Conservation (phyloP, 129 eudicot species). For the Dittrichia graveolens region DNA sequence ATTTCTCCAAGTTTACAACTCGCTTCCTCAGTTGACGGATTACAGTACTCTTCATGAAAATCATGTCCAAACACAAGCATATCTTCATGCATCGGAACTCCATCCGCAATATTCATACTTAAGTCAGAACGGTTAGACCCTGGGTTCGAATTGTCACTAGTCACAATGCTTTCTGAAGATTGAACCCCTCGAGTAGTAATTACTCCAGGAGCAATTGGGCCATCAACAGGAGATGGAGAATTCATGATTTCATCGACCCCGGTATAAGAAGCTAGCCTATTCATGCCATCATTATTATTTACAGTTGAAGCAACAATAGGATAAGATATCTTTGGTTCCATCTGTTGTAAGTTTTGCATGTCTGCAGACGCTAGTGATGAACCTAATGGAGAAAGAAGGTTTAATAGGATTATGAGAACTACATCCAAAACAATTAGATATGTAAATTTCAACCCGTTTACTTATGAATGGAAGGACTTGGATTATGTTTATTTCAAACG, state of each 20-base stretch:
- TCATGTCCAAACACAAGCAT: conserved; percentile 51
- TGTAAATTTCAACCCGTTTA: neutral
- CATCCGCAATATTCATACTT: conserved; percentile 63
- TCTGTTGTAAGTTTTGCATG: conserved; percentile 19
- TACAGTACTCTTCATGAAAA: conserved; percentile 59
- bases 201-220: conserved; percentile 37
- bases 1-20: conserved; percentile 37
- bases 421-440: neutral
- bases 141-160: conserved; percentile 58
- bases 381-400: conserved; percentile 33
- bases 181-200: conserved; percentile 38
- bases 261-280: conserved; percentile 27
- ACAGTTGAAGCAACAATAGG: conserved; percentile 34
- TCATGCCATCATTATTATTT: conserved; percentile 39
- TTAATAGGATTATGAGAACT: neutral
- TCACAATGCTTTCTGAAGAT: conserved; percentile 48
- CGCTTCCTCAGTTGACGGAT: conserved; percentile 42
- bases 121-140: conserved; percentile 64
- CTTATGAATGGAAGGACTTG: neutral
- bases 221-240: conserved; percentile 42
- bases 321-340: conserved; percentile 28
- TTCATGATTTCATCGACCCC: conserved; percentile 48
- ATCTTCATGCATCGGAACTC: conserved; percentile 59
- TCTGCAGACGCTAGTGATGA: conserved; percentile 24
- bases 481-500: neutral